These are phyloP conservation scores for Alternaria novae-zelandiae DNA, from an alignment of 2,329 filamentous ascomycete species.

Conservation along the genomic window DNA sequence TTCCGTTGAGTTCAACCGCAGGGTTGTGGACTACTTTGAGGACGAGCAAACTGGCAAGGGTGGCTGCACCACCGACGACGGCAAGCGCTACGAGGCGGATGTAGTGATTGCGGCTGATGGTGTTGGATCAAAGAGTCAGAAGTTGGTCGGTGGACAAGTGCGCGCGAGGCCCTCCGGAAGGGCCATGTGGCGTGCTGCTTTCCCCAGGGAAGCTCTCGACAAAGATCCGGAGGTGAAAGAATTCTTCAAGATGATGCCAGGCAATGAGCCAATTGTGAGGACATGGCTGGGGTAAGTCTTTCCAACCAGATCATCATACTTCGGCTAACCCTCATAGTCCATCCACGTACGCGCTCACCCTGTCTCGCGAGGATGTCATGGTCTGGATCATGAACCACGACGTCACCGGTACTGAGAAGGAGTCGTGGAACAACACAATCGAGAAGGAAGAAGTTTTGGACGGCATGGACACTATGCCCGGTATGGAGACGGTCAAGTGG, in stretches of 20 bases:
- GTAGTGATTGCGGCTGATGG: constrained; percentile 51
- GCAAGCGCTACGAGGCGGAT: constrained; percentile 51
- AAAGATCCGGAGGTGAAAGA: constrained; percentile 56
- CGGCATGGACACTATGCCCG: constrained; percentile 54
- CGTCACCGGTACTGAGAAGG: constrained; percentile 53
- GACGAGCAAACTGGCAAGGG: constrained; percentile 49
- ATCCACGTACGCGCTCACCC: constrained; percentile 53
- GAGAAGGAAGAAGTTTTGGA: constrained; percentile 54
- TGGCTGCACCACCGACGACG: constrained; percentile 47
- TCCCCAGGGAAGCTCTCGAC: constrained; percentile 53
- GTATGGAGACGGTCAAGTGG: constrained; percentile 51
- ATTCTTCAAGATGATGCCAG: constrained; percentile 54
- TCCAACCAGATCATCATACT: background rate
- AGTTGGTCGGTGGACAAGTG: constrained; percentile 54
- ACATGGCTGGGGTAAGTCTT: constrained; percentile 51
- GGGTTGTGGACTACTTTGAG: constrained; percentile 55
- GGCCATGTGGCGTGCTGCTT: constrained; percentile 51
- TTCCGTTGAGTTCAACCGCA: constrained; percentile 51
- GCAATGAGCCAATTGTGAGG: constrained; percentile 53
- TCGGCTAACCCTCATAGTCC: constrained; percentile 30
- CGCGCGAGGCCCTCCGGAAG: constrained; percentile 49
- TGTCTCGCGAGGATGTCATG: constrained; percentile 56
- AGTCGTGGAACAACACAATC: constrained; percentile 57
- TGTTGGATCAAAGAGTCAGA: constrained; percentile 55
- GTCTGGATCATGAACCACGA: constrained; percentile 60